These are phyloP conservation scores for Parsonsia alboflavescens DNA, from an alignment of 257 asterid genomes.

Conservation along the genomic window DNA sequence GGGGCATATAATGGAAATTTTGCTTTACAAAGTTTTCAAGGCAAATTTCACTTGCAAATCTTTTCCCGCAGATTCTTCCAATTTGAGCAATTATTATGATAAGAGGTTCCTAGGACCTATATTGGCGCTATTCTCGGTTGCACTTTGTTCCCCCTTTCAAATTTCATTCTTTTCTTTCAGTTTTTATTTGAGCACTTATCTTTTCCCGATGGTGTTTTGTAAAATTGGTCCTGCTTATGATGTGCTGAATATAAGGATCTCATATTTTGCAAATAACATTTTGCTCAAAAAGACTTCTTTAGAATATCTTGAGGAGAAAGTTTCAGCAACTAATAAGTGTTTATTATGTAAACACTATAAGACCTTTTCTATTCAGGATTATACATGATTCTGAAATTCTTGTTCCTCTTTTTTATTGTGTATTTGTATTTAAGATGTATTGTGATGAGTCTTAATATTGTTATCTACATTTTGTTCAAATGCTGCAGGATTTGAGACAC, in stretches of 20 bases:
- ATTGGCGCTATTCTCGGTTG: background rate
- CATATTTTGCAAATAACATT: background rate
- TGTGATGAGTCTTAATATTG: background rate
- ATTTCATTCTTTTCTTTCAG: no score
- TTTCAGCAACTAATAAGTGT: background rate
- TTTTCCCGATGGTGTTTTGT: background rate
- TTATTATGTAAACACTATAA: background rate
- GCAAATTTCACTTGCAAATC: background rate
- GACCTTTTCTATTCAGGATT: background rate
- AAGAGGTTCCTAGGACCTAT: background rate
- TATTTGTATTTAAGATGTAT: background rate
- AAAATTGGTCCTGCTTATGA: background rate
- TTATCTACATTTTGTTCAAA: conserved; percentile 9
- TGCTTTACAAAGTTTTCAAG: background rate
- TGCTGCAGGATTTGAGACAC: conserved; percentile 79
- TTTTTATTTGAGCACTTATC: background rate
- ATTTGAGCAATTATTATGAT: background rate
- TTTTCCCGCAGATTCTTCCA: background rate
- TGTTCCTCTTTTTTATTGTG: background rate
- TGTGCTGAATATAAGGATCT: background rate
- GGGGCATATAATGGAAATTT: background rate
- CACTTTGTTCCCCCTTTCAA: background rate
- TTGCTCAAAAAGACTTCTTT: background rate
- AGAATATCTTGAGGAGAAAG: background rate
- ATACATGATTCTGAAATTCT: background rate